Percentiles rank a stretch among this genome's conserved stretches.
Conservation (phyloP, 306 rosid genomes). For the Medicago arabica region DNA sequence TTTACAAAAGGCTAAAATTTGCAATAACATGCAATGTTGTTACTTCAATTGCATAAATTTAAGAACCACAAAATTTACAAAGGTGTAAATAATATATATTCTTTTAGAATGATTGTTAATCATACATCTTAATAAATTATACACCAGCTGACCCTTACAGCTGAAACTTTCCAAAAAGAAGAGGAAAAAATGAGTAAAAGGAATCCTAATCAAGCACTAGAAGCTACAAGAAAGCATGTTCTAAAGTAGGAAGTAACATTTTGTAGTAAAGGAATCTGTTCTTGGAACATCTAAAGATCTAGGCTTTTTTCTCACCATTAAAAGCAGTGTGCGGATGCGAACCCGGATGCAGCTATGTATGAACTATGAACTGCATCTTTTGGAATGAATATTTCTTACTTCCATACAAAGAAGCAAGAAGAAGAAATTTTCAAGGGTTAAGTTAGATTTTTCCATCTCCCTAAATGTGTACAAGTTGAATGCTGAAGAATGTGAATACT, state of each 20-base stretch:
- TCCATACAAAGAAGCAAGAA: conserved; percentile 33
- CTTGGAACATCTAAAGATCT: conserved; percentile 36
- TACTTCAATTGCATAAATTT: conserved; percentile 1
- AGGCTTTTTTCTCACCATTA: conserved; percentile 33
- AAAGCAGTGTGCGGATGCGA: conserved; percentile 3
- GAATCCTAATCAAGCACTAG: conserved; percentile 33
- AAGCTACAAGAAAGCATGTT: conserved; percentile 30
- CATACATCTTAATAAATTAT: conserved; percentile 18
- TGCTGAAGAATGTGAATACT: conserved; percentile 24
- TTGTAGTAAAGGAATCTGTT: conserved; percentile 10
- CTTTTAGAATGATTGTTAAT: conserved; percentile 31
- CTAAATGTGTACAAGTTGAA: conserved; percentile 42
- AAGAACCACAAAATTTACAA: conserved; percentile 29
- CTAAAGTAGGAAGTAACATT: conserved; percentile 32
- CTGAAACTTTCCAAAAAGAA: conserved; percentile 30
- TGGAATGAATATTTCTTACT: conserved; percentile 31
- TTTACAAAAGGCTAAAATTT: too few relatives aligned
- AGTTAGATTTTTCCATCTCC: conserved; percentile 40
- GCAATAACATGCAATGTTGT: too few relatives aligned
- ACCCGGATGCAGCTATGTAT: conserved; percentile 21
- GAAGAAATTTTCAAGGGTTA: conserved; percentile 34
- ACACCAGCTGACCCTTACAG: conserved; percentile 42
- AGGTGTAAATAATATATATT: conserved; percentile 34
- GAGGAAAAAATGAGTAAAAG: not conserved
- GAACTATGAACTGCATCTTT: conserved; percentile 36